A percentile compares a stretch with the other conserved stretches of the same genome.
phyloP scores from a whole-genome alignment of 352 stramenopile species.

The Globisporangium spinosum region DNA sequence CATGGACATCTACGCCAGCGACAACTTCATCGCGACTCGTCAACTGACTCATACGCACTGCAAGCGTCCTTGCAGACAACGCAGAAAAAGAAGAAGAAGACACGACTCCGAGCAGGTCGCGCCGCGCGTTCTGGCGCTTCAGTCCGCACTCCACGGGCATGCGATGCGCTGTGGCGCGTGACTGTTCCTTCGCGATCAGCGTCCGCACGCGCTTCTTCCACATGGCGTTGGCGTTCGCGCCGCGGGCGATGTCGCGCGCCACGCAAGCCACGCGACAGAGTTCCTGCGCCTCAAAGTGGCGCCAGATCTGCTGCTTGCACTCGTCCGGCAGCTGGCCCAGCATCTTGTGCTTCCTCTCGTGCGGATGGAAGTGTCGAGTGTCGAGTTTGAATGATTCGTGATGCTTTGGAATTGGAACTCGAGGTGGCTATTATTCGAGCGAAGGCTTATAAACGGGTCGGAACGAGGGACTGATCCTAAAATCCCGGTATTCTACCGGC shows the following conservation, averaged over 20 bases:
- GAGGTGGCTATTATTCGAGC: too few relatives aligned
- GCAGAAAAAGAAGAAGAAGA: background rate
- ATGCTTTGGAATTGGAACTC: background rate
- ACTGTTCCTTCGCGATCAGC: conserved; percentile 26
- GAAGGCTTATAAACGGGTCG: too few relatives aligned
- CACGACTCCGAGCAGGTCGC: conserved; percentile 20
- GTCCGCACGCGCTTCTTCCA: conserved; percentile 35
- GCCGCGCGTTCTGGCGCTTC: conserved; percentile 30
- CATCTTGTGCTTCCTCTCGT: conserved; percentile 21
- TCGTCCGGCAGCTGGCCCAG: conserved; percentile 49
- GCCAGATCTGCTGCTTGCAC: conserved; percentile 62
- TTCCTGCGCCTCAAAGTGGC: conserved; percentile 39
- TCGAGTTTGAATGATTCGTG: background rate
- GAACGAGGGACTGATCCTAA: too few relatives aligned
- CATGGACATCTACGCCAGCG: background rate
- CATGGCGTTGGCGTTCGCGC: conserved; percentile 33
- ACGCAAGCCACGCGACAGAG: conserved; percentile 52
- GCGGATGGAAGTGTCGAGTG: background rate
- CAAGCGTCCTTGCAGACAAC: background rate
- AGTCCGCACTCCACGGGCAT: conserved; percentile 24
- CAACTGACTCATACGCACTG: background rate
- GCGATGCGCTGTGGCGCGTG: conserved; percentile 9
- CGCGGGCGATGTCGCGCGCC: conserved; percentile 24
- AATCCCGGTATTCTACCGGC: too few relatives aligned
- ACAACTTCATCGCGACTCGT: background rate